Evolutionary conservation across 495 filamentous ascomycete genomes (phyloP), one percentile per base, ranked within the genome.

Genomic region (Aspergillus taichungensis): DNA sequence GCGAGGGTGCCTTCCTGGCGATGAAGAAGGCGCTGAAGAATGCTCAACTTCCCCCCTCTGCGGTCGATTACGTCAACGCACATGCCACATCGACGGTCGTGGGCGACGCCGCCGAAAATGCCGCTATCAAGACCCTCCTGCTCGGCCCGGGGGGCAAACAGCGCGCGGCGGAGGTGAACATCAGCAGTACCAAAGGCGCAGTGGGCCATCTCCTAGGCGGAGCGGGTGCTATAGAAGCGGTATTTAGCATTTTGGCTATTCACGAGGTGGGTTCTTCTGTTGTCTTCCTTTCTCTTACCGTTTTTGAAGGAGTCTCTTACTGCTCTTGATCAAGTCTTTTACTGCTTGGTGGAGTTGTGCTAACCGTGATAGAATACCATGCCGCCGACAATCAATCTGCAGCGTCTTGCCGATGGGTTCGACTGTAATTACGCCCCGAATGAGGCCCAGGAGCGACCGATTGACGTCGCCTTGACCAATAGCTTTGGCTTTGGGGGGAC

Each of bases 401-500:
- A 81, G 3, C 73, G 75, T n/a, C 67, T 80, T 13, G 74, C 76
- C 18, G 70, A 80, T 42, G 85, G 79, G 7, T 87, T 89, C 40
- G 71, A 82, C 43, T 95, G 88, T 71, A 96, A 98, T 63, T 91
- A 94, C 66, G 80, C 94, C 3, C 80, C 88, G 0, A 69, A 79
- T 1, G 49, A 71, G 29, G 72, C 85, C 2, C 90, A 96, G 57
- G 59, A 82, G 27, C 79, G 79, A 8, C 56, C 54, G 34, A 80
- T 96, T 14, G 73, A 83, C 45, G 85, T 90, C 24, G 84, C 83
- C 30, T 50, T 98, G 53, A 88, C 87, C 13, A 98, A 98, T 56
- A 97, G 91, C 57, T 98, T 98, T 73, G 92, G 92, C 1, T 98
- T 98, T 70, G 92, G 92, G 8, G 92, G 92, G 28, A 98, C 92